Evolutionary conservation across 805 yeast genomes (phyloP).

Genomic region (Kluyveromyces lactis): DNA sequence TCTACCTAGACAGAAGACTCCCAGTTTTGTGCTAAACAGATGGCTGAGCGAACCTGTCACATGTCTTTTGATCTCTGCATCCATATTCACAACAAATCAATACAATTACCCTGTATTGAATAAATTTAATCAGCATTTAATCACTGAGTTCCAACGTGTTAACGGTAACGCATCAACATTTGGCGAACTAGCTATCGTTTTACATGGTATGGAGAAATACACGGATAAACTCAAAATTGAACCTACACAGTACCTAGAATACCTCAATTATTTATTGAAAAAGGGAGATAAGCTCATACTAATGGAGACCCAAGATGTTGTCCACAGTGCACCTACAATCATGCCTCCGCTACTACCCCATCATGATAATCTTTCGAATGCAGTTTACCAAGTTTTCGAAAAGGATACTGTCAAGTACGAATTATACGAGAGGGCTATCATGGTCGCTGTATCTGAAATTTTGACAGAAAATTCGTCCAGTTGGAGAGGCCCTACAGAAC

Average conservation of each 20-base stretch:
- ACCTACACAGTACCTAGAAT: slow-evolving; percentile 33
- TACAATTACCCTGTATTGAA: slow-evolving; percentile 58
- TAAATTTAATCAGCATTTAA: slow-evolving; percentile 45
- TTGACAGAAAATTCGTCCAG: slow-evolving; percentile 11
- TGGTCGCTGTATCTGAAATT: slow-evolving; percentile 40
- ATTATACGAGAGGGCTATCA: slow-evolving; percentile 57
- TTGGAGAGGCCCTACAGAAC: slow-evolving; percentile 7
- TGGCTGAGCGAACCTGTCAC: slow-evolving; percentile 67
- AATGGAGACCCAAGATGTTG: background rate
- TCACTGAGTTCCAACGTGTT: slow-evolving; percentile 34
- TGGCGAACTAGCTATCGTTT: slow-evolving; percentile 31
- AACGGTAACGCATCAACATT: slow-evolving; percentile 28
- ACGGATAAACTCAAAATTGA: slow-evolving; percentile 29
- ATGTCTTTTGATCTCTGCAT: slow-evolving; percentile 45
- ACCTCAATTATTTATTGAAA: slow-evolving; percentile 35
- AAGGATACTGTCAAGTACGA: slow-evolving; percentile 61
- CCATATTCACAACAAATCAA: slow-evolving; percentile 50
- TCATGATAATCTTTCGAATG: slow-evolving; percentile 43
- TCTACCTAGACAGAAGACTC: slow-evolving; percentile 53
- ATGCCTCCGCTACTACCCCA: slow-evolving; percentile 69
- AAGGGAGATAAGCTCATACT: slow-evolving; percentile 23
- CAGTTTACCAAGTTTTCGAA: slow-evolving; percentile 64
- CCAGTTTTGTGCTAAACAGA: slow-evolving; percentile 41
- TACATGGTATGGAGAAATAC: slow-evolving; percentile 47
- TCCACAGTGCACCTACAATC: slow-evolving; percentile 15